These are phyloP conservation scores for Yueomyces sinensis DNA, from an alignment of 805 yeast species.

Conservation along the genomic window DNA sequence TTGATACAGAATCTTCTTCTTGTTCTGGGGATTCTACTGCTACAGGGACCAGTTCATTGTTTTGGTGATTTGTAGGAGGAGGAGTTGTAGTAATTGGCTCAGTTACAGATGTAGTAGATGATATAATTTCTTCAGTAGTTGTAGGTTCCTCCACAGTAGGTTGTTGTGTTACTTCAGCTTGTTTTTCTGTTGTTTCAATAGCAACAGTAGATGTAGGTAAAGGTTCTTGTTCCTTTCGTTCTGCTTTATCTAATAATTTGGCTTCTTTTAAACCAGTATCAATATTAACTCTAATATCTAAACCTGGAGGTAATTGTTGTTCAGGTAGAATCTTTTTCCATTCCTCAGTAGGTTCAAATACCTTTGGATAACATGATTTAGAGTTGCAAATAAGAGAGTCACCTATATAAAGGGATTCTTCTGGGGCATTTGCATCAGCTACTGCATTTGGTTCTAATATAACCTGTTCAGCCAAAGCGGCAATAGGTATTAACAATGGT, in stretches of 20 bases:
- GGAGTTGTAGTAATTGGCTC: not conserved
- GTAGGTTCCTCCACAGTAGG: too few species aligned
- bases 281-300: conserved; percentile 57
- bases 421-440: too few species aligned
- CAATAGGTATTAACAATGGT: too few species aligned
- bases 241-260: conserved; percentile 25
- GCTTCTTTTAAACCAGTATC: conserved; percentile 66
- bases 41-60: not conserved
- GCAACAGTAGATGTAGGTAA: not conserved
- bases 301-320: conserved; percentile 71
- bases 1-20: not conserved
- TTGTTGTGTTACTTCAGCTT: too few species aligned
- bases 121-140: not conserved
- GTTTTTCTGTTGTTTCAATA: not conserved
- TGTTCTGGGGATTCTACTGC: too few species aligned
- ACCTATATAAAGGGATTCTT: conserved; percentile 1
- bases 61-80: not conserved
- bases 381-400: conserved; percentile 3
- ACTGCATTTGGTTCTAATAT: not conserved
- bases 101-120: not conserved
- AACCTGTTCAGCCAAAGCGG: not conserved
- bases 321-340: conserved; percentile 62
- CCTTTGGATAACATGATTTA: conserved; percentile 41
- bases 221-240: not conserved
- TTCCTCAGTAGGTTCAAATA: conserved; percentile 48